Conservation (phyloP, 768 basidiomycete genomes). For the Naganishia friedmannii region DNA sequence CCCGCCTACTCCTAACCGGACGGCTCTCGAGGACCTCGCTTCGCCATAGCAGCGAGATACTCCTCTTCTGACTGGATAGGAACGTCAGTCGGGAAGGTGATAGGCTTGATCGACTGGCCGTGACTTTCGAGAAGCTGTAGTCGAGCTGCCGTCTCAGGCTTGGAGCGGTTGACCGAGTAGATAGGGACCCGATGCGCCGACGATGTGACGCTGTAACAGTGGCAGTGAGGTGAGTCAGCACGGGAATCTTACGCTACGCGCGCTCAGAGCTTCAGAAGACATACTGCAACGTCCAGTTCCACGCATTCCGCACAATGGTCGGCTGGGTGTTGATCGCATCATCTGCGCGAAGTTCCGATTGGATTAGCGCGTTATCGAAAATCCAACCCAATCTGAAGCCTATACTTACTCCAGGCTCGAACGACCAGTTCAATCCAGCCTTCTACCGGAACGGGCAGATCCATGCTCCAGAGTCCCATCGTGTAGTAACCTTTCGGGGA, state of each 20-base stretch:
- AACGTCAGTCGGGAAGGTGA: constrained; percentile 55
- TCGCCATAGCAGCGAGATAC: constrained; percentile 44
- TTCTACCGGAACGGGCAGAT: constrained; percentile 59
- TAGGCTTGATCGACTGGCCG: constrained; percentile 54
- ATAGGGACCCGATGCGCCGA: constrained; percentile 60
- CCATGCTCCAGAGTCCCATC: constrained; percentile 60
- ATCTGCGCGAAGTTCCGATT: constrained; percentile 43
- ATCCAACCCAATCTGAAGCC: not conserved
- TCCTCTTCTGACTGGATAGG: constrained; percentile 50
- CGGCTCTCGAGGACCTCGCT: constrained; percentile 23
- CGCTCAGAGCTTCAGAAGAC: no score
- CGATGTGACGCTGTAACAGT: constrained; percentile 60
- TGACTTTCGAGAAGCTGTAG: constrained; percentile 54
- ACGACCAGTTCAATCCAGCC: constrained; percentile 63
- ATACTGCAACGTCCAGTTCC: constrained; percentile 26
- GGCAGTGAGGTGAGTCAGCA: no score
- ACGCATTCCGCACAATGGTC: constrained; percentile 55
- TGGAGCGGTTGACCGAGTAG: constrained; percentile 58
- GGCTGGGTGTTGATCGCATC: constrained; percentile 63
- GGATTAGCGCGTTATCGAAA: not conserved
- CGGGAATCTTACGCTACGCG: no score
- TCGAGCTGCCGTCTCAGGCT: constrained; percentile 55
- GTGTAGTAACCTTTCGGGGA: constrained; percentile 62
- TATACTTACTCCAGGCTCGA: constrained; percentile 54
- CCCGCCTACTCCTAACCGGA: constrained; percentile 3